Evolutionary conservation across 2,329 filamentous ascomycete genomes (phyloP).

Genomic region (Ascochyta rabiei): DNA sequence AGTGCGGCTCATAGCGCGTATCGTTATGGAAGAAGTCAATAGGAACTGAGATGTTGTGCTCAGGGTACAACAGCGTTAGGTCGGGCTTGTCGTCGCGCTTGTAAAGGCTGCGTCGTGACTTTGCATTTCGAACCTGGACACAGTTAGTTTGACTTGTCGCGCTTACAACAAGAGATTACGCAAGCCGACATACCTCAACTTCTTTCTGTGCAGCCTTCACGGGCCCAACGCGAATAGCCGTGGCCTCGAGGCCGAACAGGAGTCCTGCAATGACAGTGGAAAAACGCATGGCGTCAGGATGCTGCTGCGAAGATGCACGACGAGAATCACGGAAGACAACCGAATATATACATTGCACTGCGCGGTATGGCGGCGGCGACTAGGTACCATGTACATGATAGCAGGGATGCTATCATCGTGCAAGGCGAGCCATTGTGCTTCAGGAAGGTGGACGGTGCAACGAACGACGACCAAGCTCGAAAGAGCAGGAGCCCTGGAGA

Average conservation of each 20-base stretch:
- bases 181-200: conserved; percentile 26
- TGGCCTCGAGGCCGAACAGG: conserved; percentile 33
- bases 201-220: conserved; percentile 26
- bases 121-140: conserved; percentile 22
- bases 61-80: conserved; percentile 52
- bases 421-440: conserved; percentile 23
- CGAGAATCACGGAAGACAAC: not conserved
- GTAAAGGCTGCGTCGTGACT: conserved; percentile 24
- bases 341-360: conserved; percentile 9
- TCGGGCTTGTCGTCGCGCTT: conserved; percentile 43
- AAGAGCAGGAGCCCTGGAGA: conserved; percentile 34
- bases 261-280: conserved; percentile 28
- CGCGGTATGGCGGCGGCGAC: conserved; percentile 21
- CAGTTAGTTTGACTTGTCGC: not conserved
- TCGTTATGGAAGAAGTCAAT: conserved; percentile 88
- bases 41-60: conserved; percentile 60
- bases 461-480: conserved; percentile 28
- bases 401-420: conserved; percentile 23
- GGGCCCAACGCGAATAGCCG: conserved; percentile 28
- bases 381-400: conserved; percentile 16
- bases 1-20: conserved; percentile 76
- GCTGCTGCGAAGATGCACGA: conserved; percentile 14
- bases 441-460: conserved; percentile 36
- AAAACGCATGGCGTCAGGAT: conserved; percentile 33
- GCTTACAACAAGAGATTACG: not conserved